These are phyloP conservation scores for Pichia cephalocereana DNA, from an alignment of 805 yeast genomes.

Conservation along the genomic window DNA sequence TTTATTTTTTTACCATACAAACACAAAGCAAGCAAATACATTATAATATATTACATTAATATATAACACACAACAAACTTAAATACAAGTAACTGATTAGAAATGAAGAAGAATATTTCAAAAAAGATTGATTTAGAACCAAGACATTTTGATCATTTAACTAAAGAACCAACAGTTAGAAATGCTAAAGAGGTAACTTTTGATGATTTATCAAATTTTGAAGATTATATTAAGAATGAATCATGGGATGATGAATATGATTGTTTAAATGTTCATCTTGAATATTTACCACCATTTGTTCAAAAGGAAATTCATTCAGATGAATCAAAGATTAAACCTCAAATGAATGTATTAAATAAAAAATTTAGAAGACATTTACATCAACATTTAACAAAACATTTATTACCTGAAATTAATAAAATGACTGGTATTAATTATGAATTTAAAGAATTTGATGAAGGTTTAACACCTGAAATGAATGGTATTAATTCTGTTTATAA, in stretches of 20 bases:
- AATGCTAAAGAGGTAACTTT: conserved; percentile 28
- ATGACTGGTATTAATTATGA: conserved; percentile 41
- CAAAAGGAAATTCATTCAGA: conserved; percentile 56
- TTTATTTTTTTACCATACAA: no score
- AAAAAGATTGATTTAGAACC: conserved; percentile 16
- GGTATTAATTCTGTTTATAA: conserved; percentile 35
- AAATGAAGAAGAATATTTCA: conserved; percentile 18
- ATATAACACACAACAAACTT: not conserved
- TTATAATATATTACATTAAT: no score
- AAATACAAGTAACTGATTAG: not conserved
- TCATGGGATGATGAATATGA: conserved; percentile 69
- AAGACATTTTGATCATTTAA: conserved; percentile 20
- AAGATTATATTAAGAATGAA: conserved; percentile 55
- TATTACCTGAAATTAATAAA: conserved; percentile 53
- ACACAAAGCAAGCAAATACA: no score
- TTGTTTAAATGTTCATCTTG: conserved; percentile 53
- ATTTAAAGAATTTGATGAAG: conserved; percentile 37
- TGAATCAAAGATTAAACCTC: conserved; percentile 60
- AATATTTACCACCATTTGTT: conserved; percentile 66
- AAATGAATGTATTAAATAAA: conserved; percentile 59
- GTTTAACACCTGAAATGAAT: conserved; percentile 33
- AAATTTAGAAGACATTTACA: conserved; percentile 65
- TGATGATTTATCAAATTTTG: conserved; percentile 56
- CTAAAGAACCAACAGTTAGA: conserved; percentile 21
- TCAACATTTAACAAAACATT: conserved; percentile 64